phyloP scores from a whole-genome alignment of 306 rosid genomes.

The Begonia peltatifolia region DNA sequence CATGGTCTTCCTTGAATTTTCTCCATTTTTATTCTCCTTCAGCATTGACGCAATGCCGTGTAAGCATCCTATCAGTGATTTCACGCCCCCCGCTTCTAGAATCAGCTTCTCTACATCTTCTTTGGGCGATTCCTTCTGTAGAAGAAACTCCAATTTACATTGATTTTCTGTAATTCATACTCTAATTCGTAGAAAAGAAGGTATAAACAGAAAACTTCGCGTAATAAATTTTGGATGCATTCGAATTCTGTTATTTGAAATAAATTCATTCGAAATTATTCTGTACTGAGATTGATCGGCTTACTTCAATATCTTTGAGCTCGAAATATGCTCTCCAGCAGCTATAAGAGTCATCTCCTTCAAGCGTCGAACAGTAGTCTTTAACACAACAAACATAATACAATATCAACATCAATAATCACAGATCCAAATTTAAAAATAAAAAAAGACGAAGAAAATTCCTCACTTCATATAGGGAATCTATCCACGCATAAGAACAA shows the following conservation, averaged over 20 bases:
- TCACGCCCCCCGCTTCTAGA: slow-evolving; percentile 51
- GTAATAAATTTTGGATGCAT: no score
- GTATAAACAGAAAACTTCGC: no score
- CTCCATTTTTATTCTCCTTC: slow-evolving; percentile 25
- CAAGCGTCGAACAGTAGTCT: slow-evolving; percentile 73
- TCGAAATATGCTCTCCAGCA: slow-evolving; percentile 95
- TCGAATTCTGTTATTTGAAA: no score
- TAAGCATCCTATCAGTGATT: slow-evolving; percentile 54
- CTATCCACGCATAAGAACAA: no score
- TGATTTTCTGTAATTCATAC: not conserved
- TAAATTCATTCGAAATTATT: no score
- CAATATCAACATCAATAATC: not conserved
- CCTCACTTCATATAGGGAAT: no score
- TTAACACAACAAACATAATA: slow-evolving; percentile 9
- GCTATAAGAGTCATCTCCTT: slow-evolving; percentile 74
- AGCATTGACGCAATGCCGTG: slow-evolving; percentile 43
- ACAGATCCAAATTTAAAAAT: no score
- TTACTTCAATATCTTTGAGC: slow-evolving; percentile 71
- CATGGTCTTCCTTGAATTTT: slow-evolving; percentile 8
- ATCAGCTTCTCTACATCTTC: slow-evolving; percentile 64
- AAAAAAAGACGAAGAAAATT: no score
- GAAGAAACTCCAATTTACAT: not conserved
- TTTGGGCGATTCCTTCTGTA: slow-evolving; percentile 59
- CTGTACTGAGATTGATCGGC: not conserved
- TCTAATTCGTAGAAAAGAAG: no score